Conservation (phyloP, 345 rosid species). For the Cardamine occulta region DNA sequence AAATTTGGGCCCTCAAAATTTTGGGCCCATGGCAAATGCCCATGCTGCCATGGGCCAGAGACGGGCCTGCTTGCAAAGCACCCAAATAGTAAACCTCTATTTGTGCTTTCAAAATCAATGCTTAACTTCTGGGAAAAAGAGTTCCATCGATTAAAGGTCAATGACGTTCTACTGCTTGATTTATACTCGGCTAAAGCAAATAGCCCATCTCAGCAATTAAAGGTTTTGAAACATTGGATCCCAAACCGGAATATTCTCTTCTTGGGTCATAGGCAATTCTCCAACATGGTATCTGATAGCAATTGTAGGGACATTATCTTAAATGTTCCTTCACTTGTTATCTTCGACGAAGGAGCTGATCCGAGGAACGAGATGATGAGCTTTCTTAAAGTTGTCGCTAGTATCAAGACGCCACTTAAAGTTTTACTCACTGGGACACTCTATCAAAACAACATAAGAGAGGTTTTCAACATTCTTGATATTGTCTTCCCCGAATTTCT, state of each 20-base stretch:
- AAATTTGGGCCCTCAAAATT: no score
- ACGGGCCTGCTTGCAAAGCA: no score
- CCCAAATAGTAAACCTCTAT: conserved; percentile 63
- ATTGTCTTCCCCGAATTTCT: conserved; percentile 49
- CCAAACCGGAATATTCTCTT: conserved; percentile 60
- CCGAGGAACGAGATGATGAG: conserved; percentile 61
- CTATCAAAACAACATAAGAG: conserved; percentile 68
- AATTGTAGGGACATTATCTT: conserved; percentile 63
- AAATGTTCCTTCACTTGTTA: conserved; percentile 51
- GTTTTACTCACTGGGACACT: conserved; percentile 67
- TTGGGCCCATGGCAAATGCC: no score
- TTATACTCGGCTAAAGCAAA: conserved; percentile 43
- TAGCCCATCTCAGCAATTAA: not conserved
- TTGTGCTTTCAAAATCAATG: conserved; percentile 67
- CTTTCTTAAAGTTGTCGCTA: conserved; percentile 52
- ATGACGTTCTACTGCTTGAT: conserved; percentile 57
- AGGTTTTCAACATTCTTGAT: conserved; percentile 67
- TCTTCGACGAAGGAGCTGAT: conserved; percentile 65
- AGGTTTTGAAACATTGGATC: not conserved
- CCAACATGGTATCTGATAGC: conserved; percentile 53
- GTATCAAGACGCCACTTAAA: conserved; percentile 63
- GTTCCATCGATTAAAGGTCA: conserved; percentile 60
- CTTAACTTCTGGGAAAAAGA: conserved; percentile 67
- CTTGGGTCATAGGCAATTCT: conserved; percentile 65
- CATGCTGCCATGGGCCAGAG: no score